Evolutionary conservation across 345 rosid genomes (phyloP), one percentile per base, ranked within the genome.

Genomic region (Laguncularia racemosa): DNA sequence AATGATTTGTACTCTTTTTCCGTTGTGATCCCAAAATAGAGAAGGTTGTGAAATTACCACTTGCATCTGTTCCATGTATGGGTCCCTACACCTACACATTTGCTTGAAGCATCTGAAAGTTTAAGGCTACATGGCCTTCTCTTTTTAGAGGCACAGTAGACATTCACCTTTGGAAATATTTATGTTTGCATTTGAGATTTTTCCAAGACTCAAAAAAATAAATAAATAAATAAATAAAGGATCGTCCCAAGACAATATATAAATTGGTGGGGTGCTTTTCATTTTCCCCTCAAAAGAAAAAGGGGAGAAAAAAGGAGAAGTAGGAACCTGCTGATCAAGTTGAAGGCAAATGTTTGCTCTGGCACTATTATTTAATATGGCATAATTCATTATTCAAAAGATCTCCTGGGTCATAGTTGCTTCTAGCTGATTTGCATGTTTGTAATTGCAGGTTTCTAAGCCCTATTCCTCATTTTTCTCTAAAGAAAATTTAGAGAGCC

Each of bases 401-500:
- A n/a, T n/a, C n/a, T 23, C 21, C 18, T 16, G n/a, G 16, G 14
- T 40, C 19, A 28, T 10, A 14, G 6, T 46, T 52, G 43, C 50
- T 50, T 16, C n/a, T 43, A 13, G 10, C 23, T 40, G 19, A 17
- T 50, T 57, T 71, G 13, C 11, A 50, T 62, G 40, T 33, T 16
- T 58, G 20, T 16, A 53, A 46, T 68, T 57, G 73, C 75, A 91
- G 98, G 97, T 89, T 5, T 73, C 84, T 14, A 93, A 89, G 79
- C 97, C 99, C 4, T 73, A 80, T 53, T 46, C 60, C 47, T 65
- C 80, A 6, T 83, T 81, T 76, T 85, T 89, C 65, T 76, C 67
- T 45, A 91, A 89, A 3, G 75, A 76, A 63, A 80, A 74, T 70
- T 57, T 87, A 67, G 81, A 80, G 52, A 66, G 67, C 6, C 71